phyloP scores from a whole-genome alignment of 768 basidiomycete genomes.

The Neoboletus magnificus region DNA sequence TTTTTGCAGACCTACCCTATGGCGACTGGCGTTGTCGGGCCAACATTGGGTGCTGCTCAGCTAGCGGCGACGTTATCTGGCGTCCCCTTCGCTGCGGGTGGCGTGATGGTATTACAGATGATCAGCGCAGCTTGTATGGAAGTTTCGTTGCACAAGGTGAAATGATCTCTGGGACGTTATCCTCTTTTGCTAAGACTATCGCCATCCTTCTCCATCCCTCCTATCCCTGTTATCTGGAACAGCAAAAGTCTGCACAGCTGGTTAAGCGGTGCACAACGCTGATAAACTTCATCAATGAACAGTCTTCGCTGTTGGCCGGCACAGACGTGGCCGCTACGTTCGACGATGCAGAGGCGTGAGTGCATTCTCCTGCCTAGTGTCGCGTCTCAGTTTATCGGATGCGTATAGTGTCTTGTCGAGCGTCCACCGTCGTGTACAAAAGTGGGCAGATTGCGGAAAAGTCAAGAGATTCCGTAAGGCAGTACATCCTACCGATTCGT shows the following conservation, averaged over 20 bases:
- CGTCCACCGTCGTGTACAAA: constrained; percentile 38
- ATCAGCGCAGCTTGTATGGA: constrained; percentile 46
- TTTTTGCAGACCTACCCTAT: constrained; percentile 2
- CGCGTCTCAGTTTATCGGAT: neutral
- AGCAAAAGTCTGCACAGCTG: constrained; percentile 44
- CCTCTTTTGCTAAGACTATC: constrained; percentile 1
- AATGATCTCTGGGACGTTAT: neutral
- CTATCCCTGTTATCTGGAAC: constrained; percentile 1
- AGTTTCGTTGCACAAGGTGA: constrained; percentile 49
- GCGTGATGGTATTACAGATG: constrained; percentile 41
- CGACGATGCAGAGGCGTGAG: constrained; percentile 47
- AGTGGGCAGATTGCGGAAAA: constrained; percentile 39
- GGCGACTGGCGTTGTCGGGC: constrained; percentile 13
- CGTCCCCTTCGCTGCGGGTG: constrained; percentile 45
- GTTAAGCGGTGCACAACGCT: constrained; percentile 41
- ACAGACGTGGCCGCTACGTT: constrained; percentile 38
- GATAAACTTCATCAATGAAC: constrained; percentile 39
- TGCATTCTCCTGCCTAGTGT: neutral
- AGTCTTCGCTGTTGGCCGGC: constrained; percentile 37
- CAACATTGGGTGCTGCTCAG: constrained; percentile 34
- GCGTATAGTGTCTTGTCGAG: constrained; percentile 38
- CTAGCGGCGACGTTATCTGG: constrained; percentile 44
- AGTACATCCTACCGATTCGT: neutral
- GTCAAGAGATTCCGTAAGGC: constrained; percentile 40
- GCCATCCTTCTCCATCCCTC: neutral